These are phyloP conservation scores for Rhizopus sp. DNA, from an alignment of 371 early-diverging fungal genomes.

Conservation along the genomic window DNA sequence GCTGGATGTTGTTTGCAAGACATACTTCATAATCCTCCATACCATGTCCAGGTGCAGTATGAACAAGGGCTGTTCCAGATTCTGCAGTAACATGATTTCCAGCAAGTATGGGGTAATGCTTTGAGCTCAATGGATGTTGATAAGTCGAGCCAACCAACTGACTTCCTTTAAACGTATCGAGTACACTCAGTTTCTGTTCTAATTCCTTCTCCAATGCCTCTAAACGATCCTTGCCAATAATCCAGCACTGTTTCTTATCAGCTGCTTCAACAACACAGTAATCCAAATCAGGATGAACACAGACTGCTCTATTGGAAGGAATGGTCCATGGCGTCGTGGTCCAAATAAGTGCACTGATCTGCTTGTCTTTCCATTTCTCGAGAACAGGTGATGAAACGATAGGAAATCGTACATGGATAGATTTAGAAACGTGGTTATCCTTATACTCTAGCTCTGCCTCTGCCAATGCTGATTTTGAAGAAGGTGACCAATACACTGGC, in stretches of 20 bases:
- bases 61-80: conserved; percentile 92
- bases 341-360: conserved; percentile 78
- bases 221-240: conserved; percentile 55
- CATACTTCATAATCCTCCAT: conserved; percentile 92
- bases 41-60: conserved; percentile 96
- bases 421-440: conserved; percentile 76
- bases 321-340: conserved; percentile 98
- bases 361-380: conserved; percentile 25
- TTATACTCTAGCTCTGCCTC: conserved; percentile 92
- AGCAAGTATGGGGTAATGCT: conserved; percentile 52
- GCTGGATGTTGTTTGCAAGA: conserved; percentile 55
- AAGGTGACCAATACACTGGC: conserved; percentile 94
- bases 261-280: conserved; percentile 63
- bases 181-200: background rate
- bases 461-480: conserved; percentile 90
- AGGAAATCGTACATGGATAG: conserved; percentile 74
- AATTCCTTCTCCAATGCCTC: conserved; percentile 35
- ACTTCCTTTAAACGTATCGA: conserved; percentile 51
- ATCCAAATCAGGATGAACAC: conserved; percentile 72
- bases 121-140: conserved; percentile 64
- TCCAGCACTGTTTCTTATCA: conserved; percentile 29
- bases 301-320: conserved; percentile 86
- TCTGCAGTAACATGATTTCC: conserved; percentile 82
- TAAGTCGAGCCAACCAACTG: conserved; percentile 71
- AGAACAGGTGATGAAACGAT: conserved; percentile 29